Evolutionary conservation across 2,329 filamentous ascomycete species (phyloP).

Genomic region (Hypoxylon sp.): DNA sequence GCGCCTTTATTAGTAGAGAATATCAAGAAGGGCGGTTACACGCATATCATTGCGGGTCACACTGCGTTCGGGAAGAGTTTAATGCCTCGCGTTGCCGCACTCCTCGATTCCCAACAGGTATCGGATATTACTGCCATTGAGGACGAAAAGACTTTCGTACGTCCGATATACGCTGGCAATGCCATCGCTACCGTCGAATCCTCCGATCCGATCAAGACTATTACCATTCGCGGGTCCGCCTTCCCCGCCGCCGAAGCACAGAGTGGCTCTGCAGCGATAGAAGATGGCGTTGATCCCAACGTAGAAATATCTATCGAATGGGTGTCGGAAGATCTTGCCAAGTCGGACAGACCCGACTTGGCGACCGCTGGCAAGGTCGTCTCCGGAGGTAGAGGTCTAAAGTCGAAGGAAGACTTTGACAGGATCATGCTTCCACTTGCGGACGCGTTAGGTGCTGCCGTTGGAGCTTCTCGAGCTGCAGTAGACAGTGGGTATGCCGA

Average conservation of each 20-base stretch:
- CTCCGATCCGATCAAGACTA: slow-evolving; percentile 83
- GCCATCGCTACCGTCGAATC: slow-evolving; percentile 97
- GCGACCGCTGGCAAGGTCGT: slow-evolving; percentile 91
- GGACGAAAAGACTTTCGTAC: slow-evolving; percentile 92
- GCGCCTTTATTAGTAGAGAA: slow-evolving; percentile 95
- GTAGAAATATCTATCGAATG: slow-evolving; percentile 81
- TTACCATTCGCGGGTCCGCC: slow-evolving; percentile 93
- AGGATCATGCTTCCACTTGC: slow-evolving; percentile 91
- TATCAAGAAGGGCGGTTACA: slow-evolving; percentile 94
- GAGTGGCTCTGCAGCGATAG: slow-evolving; percentile 80
- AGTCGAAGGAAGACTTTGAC: slow-evolving; percentile 98
- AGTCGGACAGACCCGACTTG: slow-evolving; percentile 93
- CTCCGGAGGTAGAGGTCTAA: slow-evolving; percentile 92
- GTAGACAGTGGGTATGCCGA: slow-evolving; percentile 98
- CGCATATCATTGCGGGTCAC: slow-evolving; percentile 90
- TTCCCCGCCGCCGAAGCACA: slow-evolving; percentile 82
- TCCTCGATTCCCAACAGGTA: slow-evolving; percentile 92
- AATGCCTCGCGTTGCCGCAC: slow-evolving; percentile 88
- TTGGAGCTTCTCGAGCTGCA: slow-evolving; percentile 93
- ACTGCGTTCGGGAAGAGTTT: slow-evolving; percentile 97
- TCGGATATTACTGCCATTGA: slow-evolving; percentile 92
- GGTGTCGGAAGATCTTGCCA: slow-evolving; percentile 93
- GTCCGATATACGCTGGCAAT: slow-evolving; percentile 97
- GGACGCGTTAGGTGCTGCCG: slow-evolving; percentile 92
- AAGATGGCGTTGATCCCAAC: slow-evolving; percentile 88